These are phyloP conservation scores for Fraxinus paxiana DNA, from an alignment of 305 asterid species.

Conservation along the genomic window DNA sequence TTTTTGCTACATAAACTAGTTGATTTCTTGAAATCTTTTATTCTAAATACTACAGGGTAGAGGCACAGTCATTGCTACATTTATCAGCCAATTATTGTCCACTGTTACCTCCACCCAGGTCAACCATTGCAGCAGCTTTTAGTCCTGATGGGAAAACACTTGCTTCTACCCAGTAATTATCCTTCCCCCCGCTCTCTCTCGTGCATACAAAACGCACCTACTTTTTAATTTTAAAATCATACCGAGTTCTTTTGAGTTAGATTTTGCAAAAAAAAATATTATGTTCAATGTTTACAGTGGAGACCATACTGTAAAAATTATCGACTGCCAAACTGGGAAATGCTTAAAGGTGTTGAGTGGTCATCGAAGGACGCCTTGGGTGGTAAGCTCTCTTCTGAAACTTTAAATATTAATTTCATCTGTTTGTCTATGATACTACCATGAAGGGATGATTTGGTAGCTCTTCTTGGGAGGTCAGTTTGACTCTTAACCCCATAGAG, in stretches of 20 bases:
- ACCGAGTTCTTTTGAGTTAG: neutral
- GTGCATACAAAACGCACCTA: neutral
- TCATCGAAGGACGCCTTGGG: slow-evolving; percentile 99
- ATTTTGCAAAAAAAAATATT: neutral
- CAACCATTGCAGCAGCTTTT: slow-evolving; percentile 94
- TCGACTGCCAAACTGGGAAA: slow-evolving; percentile 80
- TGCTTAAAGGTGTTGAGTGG: slow-evolving; percentile 95
- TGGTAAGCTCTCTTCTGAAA: slow-evolving; percentile 59
- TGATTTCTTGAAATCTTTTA: neutral
- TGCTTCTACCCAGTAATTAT: slow-evolving; percentile 88
- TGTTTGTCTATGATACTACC: slow-evolving; percentile 12
- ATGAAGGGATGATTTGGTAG: slow-evolving; percentile 6
- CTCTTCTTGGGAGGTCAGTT: neutral
- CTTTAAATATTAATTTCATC: neutral
- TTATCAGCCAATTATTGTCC: slow-evolving; percentile 83
- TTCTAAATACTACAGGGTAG: slow-evolving; percentile 60
- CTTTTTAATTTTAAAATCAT: neutral
- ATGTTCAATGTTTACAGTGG: slow-evolving; percentile 53
- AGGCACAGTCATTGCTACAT: slow-evolving; percentile 78
- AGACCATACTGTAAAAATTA: slow-evolving; percentile 94
- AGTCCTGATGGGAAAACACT: slow-evolving; percentile 92
- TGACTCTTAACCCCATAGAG: neutral
- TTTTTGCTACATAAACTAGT: neutral
- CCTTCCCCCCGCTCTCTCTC: neutral
- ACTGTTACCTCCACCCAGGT: slow-evolving; percentile 84